Evolutionary conservation across 2,329 filamentous ascomycete species (phyloP).

Genomic region (Malbranchea zuffiana): DNA sequence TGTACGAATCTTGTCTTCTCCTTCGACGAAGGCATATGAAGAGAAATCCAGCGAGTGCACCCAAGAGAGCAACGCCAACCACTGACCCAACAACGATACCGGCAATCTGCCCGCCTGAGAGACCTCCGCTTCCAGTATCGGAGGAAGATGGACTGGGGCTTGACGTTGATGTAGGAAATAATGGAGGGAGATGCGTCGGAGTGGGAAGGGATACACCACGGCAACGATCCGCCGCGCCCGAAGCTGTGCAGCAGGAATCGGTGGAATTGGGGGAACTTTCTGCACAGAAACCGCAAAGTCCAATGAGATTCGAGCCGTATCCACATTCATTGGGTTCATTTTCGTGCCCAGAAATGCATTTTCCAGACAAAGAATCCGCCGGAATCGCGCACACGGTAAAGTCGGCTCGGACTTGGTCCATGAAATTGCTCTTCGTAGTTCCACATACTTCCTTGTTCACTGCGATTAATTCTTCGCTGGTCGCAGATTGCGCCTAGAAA

Average conservation of each 20-base stretch:
- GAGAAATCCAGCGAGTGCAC: slow-evolving; percentile 47
- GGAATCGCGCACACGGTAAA: slow-evolving; percentile 83
- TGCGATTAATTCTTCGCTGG: slow-evolving; percentile 76
- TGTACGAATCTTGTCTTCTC: slow-evolving; percentile 52
- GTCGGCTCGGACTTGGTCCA: slow-evolving; percentile 74
- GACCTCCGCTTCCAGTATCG: slow-evolving; percentile 20
- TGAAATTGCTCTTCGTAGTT: slow-evolving; percentile 52
- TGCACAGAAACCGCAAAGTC: slow-evolving; percentile 78
- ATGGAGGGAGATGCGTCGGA: slow-evolving; percentile 46
- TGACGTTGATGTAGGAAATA: slow-evolving; percentile 54
- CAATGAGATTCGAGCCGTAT: slow-evolving; percentile 57
- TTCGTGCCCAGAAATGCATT: slow-evolving; percentile 61
- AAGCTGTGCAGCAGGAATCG: slow-evolving; percentile 85
- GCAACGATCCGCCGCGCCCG: slow-evolving; percentile 64
- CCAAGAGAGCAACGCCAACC: slow-evolving; percentile 58
- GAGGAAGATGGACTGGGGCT: slow-evolving; percentile 44
- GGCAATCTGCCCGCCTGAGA: slow-evolving; percentile 54
- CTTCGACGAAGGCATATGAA: slow-evolving; percentile 48
- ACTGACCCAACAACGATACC: slow-evolving; percentile 79
- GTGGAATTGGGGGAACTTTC: slow-evolving; percentile 79
- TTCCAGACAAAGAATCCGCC: slow-evolving; percentile 60
- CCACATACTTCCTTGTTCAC: slow-evolving; percentile 64
- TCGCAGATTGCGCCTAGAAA: slow-evolving; percentile 62
- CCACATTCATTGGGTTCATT: slow-evolving; percentile 88
- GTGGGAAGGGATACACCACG: slow-evolving; percentile 65